Evolutionary conservation across 768 basidiomycete species (phyloP).

Genomic region (Amanita pallidorosea): DNA sequence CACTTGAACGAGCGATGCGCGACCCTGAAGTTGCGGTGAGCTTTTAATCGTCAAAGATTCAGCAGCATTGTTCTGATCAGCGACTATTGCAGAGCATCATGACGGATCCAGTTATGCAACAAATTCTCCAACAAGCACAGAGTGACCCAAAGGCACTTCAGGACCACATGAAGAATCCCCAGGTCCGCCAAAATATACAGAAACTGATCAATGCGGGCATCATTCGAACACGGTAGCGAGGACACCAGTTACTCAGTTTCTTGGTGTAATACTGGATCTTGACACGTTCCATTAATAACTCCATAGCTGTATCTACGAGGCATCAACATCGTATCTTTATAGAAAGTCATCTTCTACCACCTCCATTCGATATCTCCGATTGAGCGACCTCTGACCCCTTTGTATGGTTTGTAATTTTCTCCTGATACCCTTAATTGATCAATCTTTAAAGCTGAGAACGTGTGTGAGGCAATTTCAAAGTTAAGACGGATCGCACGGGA

Average conservation of each 20-base stretch:
- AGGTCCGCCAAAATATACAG: slow-evolving; percentile 70
- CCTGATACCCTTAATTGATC: slow-evolving; percentile 75
- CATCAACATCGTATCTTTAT: not conserved
- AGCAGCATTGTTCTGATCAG: slow-evolving; percentile 3
- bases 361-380: slow-evolving; percentile 65
- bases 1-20: slow-evolving; percentile 87
- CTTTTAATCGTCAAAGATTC: slow-evolving; percentile 10
- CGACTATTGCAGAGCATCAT: slow-evolving; percentile 52
- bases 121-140: slow-evolving; percentile 92
- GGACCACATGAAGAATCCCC: slow-evolving; percentile 94
- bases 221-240: slow-evolving; percentile 67
- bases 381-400: slow-evolving; percentile 69
- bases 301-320: not conserved
- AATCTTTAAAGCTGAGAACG: slow-evolving; percentile 74
- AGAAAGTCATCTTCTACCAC: slow-evolving; percentile 23
- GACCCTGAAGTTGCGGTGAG: slow-evolving; percentile 92
- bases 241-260: not conserved
- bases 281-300: not conserved
- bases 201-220: slow-evolving; percentile 91
- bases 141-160: slow-evolving; percentile 77
- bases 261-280: not conserved
- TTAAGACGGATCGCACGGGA: slow-evolving; percentile 64
- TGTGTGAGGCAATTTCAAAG: slow-evolving; percentile 63
- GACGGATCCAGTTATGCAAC: slow-evolving; percentile 88
- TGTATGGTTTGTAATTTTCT: slow-evolving; percentile 84